Evolutionary conservation across 345 rosid species (phyloP), one percentile per base, ranked within the genome.

Genomic region (Dovyalis caffra): DNA sequence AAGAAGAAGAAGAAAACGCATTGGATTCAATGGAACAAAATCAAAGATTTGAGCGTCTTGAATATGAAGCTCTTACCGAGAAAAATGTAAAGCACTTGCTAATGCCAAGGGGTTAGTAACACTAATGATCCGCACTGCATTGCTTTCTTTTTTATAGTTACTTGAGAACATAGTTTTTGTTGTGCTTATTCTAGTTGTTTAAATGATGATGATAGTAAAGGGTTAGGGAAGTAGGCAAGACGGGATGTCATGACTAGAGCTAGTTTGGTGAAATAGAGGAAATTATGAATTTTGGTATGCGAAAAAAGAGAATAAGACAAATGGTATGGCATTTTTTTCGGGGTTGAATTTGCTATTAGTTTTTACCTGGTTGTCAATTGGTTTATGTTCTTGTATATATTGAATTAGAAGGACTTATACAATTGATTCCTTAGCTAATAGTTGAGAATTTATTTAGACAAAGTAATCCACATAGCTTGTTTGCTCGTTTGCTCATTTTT

Each of bases 21-120:
- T 63, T 63, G 15, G 66, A 63, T 63, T 63, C 35, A 31, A 31
- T 33, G 66, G 21, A 63, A 72, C 56, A 71, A 37, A 70, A 81
- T 66, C 81, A 84, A 66, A 87, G 81, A 26, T 89, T 88, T 32
- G 87, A 90, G 83, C 88, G 82, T 26, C 86, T 82, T 37, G 91
- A 87, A 47, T 90, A 92, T 70, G 94, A 89, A 78, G 93, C 90
- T 58, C 86, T 89, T 37, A 97, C 97, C 3, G 88, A 86, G 80
- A 91, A 83, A 80, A 91, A 79, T 93, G 97, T 47, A 87, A 88
- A 83, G 88, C 87, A 25, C 83, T 85, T 64, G 82, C 81, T 47
- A 85, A 80, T 62, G 57, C 76, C 49, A 78, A 26, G 11, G 51
- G 73, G 90, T 79, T 71, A 38, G 82, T 79, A 3, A 32, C 61